Conservation (phyloP, 169 alveolate genomes). For the Plasmodium reichenowi region DNA sequence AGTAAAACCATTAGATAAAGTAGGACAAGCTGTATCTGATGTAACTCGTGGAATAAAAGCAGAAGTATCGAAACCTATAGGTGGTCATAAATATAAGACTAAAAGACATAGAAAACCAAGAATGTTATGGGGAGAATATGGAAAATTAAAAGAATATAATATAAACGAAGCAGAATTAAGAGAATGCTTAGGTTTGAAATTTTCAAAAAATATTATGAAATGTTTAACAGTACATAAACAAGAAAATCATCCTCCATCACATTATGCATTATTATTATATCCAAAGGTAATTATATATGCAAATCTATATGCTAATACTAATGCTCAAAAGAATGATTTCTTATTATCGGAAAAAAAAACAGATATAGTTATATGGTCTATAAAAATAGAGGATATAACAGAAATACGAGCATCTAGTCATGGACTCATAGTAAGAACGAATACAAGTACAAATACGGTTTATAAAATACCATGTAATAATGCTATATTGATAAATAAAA, state of each 20-base stretch:
- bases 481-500: constrained; percentile 52
- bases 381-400: constrained; percentile 62
- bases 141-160: constrained; percentile 84
- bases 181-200: constrained; percentile 85
- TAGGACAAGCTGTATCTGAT: constrained; percentile 92
- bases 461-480: constrained; percentile 74
- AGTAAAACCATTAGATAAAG: constrained; percentile 93
- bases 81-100: constrained; percentile 83
- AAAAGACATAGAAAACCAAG: constrained; percentile 89
- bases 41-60: constrained; percentile 92
- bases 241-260: constrained; percentile 72
- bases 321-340: constrained; percentile 16
- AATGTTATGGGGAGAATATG: constrained; percentile 92
- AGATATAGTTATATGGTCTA: constrained; percentile 75
- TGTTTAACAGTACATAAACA: constrained; percentile 76
- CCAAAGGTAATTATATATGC: constrained; percentile 75
- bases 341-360: constrained; percentile 31
- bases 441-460: constrained; percentile 12
- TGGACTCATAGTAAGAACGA: constrained; percentile 48
- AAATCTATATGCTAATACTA: constrained; percentile 49
- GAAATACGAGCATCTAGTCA: constrained; percentile 76
- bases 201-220: constrained; percentile 85
- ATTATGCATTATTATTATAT: constrained; percentile 52
- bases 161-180: constrained; percentile 87
- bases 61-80: constrained; percentile 87